phyloP scores from a whole-genome alignment of 2,329 filamentous ascomycete genomes.

The Fusarium miscanthi region DNA sequence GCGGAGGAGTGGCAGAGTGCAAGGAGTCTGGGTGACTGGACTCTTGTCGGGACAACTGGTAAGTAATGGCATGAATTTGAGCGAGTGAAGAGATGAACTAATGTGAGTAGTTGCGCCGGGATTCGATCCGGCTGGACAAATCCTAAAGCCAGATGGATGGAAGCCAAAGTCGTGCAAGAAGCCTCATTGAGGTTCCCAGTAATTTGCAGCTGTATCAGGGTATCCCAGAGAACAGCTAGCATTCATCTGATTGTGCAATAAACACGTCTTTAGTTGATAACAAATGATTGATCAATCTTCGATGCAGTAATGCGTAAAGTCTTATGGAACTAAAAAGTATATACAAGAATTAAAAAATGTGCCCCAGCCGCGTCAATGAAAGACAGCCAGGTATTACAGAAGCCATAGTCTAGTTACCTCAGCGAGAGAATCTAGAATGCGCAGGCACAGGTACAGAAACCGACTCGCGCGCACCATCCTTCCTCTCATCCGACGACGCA shows the following conservation, averaged over 20 bases:
- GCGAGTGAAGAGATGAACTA: background rate
- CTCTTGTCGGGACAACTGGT: conserved; percentile 32
- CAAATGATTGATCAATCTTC: background rate
- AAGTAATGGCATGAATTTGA: background rate
- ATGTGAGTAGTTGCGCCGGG: conserved; percentile 19
- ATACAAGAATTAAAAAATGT: background rate
- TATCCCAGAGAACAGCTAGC: fast-evolving
- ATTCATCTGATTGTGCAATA: fast-evolving
- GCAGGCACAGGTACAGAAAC: conserved; percentile 6
- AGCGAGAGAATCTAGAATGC: conserved; percentile 1
- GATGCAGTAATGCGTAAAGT: background rate
- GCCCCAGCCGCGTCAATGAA: fast-evolving
- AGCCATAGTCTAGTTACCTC: fast-evolving
- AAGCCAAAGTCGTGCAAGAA: conserved; percentile 16
- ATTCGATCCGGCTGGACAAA: conserved; percentile 13
- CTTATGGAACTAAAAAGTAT: background rate
- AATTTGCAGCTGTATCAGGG: fast-evolving
- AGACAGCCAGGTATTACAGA: fast-evolving
- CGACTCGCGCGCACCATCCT: background rate
- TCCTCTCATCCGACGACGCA: conserved; percentile 9
- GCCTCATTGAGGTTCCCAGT: background rate
- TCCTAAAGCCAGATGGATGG: conserved; percentile 23
- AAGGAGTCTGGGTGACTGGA: conserved; percentile 14
- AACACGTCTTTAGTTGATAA: background rate
- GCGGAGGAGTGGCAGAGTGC: conserved; percentile 26